Base-by-base conservation (phyloP, 2,329 filamentous ascomycete species). In the Sclerotinia subarctica region DNA sequence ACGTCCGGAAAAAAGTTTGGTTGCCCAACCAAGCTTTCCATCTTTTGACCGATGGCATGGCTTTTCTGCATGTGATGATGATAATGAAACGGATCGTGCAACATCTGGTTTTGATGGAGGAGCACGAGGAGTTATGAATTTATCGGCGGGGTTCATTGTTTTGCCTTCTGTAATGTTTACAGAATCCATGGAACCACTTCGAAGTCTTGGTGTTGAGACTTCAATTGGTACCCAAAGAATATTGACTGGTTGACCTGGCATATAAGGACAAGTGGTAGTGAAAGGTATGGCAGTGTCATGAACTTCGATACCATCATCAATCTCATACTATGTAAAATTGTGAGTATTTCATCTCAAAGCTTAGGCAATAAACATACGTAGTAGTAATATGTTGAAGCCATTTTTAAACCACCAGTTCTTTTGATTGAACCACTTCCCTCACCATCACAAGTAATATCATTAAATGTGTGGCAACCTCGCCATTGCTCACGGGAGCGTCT, bases 361-460 rank as follows among this genome's bases (percentile, higher is more conserved):
- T 70, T 73, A 68, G 57, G 70, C 2, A 19, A 71, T 59, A 56
- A 64, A 84, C 91, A 80, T 82, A 96, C 93, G 80, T 95, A 97
- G 83, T 96, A 98, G 85, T 94, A 97, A 80, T 97, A 97, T 21
- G 90, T 95, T 69, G 90, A 88, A 56, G 94, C 94, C 91, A 97
- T 97, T 79, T 90, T 95, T 72, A 97, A 84, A 64, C 91, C 94
- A 68, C 93, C 93, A 73, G 86, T 86, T 74, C 92, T 86, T 74
- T 86, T 87, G 46, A 82, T 80, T 32, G 78, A 79, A 64, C 81
- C 83, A 73, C 81, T 78, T 59, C 82, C 79, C 60, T 82, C 78
- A 68, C 93, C 92, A 79, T 96, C 92, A 74, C 89, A 93, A 74
- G 92, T 88, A 76, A 96, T 95, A 78, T 95, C 88, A 71, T 90